Percentiles rank a stretch among this genome's conserved stretches.
Conservation (phyloP, 305 asterid species). For the Fraxinus platypoda region DNA sequence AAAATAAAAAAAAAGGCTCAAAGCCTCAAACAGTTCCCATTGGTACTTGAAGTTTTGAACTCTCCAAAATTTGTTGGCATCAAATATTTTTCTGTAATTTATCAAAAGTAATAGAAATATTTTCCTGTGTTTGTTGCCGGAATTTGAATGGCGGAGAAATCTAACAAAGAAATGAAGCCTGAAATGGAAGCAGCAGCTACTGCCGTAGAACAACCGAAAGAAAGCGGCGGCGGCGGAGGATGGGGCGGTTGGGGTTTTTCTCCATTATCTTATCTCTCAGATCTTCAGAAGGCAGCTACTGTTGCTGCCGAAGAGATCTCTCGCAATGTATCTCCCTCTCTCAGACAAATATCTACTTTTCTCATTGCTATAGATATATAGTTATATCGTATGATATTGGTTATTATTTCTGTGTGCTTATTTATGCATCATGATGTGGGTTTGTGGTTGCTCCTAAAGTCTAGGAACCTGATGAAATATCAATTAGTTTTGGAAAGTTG, state of each 20-base stretch:
- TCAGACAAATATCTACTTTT: not conserved
- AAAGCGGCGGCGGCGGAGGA: slow-evolving; percentile 36
- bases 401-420: not conserved
- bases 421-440: not conserved
- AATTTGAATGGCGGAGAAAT: slow-evolving; percentile 40
- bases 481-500: not conserved
- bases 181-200: slow-evolving; percentile 28
- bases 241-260: slow-evolving; percentile 71
- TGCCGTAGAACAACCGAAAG: slow-evolving; percentile 16
- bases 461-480: not conserved
- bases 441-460: not conserved
- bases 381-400: not conserved
- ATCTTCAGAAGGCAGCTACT: slow-evolving; percentile 62
- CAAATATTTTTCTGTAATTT: not conserved
- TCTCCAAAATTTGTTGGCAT: slow-evolving; percentile 7
- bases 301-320: slow-evolving; percentile 67
- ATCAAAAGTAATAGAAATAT: not conserved
- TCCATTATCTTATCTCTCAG: slow-evolving; percentile 52
- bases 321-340: slow-evolving; percentile 42
- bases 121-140: not conserved
- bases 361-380: not conserved
- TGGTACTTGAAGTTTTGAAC: not conserved
- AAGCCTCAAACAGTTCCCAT: not conserved
- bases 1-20: not conserved
- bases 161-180: slow-evolving; percentile 36